Evolutionary conservation across 768 basidiomycete species (phyloP).

Genomic region (Kwoniella bestiolae): DNA sequence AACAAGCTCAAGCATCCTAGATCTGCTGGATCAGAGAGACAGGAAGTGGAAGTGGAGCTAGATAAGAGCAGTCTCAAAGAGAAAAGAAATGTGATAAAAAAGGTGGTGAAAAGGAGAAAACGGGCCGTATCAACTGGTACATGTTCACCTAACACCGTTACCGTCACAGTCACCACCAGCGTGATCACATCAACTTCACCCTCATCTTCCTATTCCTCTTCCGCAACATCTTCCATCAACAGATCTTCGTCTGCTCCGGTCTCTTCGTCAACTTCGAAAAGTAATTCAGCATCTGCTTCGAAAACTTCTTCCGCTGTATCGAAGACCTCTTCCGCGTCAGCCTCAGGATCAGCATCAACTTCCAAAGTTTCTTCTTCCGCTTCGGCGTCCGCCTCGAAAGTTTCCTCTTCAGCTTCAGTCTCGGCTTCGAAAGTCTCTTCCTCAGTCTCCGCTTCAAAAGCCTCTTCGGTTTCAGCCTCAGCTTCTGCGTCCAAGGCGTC

Average conservation of each 20-base stretch:
- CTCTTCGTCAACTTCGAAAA: conserved; percentile 3
- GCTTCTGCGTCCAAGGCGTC: background rate
- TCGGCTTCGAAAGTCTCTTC: conserved; percentile 7
- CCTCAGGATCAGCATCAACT: conserved; percentile 6
- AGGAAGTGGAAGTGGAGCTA: background rate
- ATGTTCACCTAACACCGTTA: conserved; percentile 9
- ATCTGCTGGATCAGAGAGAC: background rate
- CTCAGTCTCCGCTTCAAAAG: background rate
- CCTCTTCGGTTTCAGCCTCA: conserved; percentile 2
- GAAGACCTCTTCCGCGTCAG: background rate
- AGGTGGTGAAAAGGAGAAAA: conserved; percentile 14
- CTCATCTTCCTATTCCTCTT: background rate
- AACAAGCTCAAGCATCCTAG: conserved; percentile 3
- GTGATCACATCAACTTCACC: conserved; percentile 10
- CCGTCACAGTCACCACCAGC: conserved; percentile 12
- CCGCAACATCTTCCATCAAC: background rate
- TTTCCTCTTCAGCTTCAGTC: background rate
- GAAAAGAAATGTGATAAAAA: conserved; percentile 11
- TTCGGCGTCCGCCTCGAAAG: background rate
- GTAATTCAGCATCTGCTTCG: background rate
- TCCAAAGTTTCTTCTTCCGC: background rate
- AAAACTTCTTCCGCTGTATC: background rate
- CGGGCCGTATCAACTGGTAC: background rate
- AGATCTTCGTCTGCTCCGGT: background rate
- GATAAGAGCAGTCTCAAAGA: background rate